phyloP scores from a whole-genome alignment of 2,329 filamentous ascomycete genomes.

The Fonsecaea pedrosoi region DNA sequence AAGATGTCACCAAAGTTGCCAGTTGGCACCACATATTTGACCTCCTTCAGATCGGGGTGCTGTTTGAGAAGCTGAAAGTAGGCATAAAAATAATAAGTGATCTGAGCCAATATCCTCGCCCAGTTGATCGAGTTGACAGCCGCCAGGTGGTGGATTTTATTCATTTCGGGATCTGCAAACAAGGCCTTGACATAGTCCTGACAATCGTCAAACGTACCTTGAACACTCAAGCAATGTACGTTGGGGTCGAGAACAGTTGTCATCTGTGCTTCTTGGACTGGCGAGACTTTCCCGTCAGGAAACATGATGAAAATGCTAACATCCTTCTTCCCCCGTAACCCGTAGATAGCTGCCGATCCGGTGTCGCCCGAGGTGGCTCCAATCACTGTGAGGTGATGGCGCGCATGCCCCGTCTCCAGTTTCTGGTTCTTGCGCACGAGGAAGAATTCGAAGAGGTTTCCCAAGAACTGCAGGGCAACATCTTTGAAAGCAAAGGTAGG shows the following conservation, averaged over 20 bases:
- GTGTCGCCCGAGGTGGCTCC: conserved; percentile 87
- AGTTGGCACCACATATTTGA: conserved; percentile 88
- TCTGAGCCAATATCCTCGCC: conserved; percentile 93
- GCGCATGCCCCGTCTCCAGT: conserved; percentile 56
- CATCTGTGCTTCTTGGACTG: conserved; percentile 96
- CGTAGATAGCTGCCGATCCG: conserved; percentile 94
- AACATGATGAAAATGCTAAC: conserved; percentile 94
- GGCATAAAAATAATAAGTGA: conserved; percentile 94
- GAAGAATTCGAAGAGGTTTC: conserved; percentile 76
- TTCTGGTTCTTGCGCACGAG: conserved; percentile 54
- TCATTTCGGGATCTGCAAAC: conserved; percentile 84
- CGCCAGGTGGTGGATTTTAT: conserved; percentile 80
- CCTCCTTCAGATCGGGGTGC: conserved; percentile 60
- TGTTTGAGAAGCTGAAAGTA: conserved; percentile 81
- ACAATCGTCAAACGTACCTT: conserved; percentile 94
- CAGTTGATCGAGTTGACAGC: conserved; percentile 98
- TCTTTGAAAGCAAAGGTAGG: conserved; percentile 97
- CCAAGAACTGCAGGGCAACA: conserved; percentile 88
- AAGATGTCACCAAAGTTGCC: conserved; percentile 98
- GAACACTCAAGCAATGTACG: conserved; percentile 88
- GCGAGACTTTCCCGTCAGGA: conserved; percentile 87
- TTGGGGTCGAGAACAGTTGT: conserved; percentile 89
- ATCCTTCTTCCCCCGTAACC: conserved; percentile 92
- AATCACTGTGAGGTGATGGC: conserved; percentile 83
- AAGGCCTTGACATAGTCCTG: conserved; percentile 95